Base-by-base conservation (phyloP, 441 rosid species). In the Raphanus hybrid region DNA sequence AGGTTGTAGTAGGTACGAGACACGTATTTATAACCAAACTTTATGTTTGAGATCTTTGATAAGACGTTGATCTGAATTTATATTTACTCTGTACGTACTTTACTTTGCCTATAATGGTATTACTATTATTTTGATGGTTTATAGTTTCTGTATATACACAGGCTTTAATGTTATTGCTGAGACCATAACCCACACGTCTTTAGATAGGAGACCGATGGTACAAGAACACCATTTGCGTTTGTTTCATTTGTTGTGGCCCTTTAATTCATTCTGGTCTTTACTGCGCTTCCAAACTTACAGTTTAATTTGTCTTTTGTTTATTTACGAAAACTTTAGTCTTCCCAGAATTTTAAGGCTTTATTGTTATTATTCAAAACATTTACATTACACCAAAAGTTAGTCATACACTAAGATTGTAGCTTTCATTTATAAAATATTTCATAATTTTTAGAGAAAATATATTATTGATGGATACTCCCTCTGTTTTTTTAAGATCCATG, bases 121-220 rank as follows among this genome's bases (percentile, higher is more conserved):
- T 29, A 4, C 5, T 29, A 29, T 29, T 29, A 29, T 29, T 29
- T 29, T 29, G 34, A 29, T 29, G 34, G 34, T 29, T 29, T 29
- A 29, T 37, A 37, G 43, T 37, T 39, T 54, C 11, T 6, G 57
- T 77, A 34, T 64, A 64, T 8, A 41, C 5, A 55, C 39, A 70
- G 37, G 57, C 16, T 64, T 76, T 41, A 64, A 70, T 76, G 75
- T 41, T 41, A 43, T 54, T 29, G 75, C 20, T 70, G 80, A 76
- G 18, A 64, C 58, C 70, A 27, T 26, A 70, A 64, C 70, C 64
- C 75, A 62, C 64, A 76, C 48, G 80, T 76, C 65, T 70, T 70
- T 70, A 11, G 75, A 76, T 76, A 26, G 70, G 70, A 70, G 80
- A 70, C 80, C 69, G 20, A 54, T 15, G 12, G 80, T 69, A 76